Base-by-base conservation (phyloP, 495 filamentous ascomycete genomes). In the Tuber magnatum region DNA sequence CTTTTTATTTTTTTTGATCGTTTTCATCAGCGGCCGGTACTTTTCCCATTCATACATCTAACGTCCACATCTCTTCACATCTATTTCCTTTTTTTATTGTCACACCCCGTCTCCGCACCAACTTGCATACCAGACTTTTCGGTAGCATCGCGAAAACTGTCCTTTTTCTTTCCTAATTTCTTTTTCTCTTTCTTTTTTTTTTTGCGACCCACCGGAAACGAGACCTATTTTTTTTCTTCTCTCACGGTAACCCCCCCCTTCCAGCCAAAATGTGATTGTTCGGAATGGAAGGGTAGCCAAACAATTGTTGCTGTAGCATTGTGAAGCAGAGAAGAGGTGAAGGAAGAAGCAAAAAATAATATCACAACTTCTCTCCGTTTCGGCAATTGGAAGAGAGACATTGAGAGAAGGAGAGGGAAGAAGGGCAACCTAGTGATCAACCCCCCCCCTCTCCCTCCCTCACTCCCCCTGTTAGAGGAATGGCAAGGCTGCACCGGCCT, bases 341-440 rank as follows among this genome's bases (percentile, higher is more conserved):
- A 65, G 32, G 56, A 65, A 65, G 56, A 65, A 65, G 56, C 56
- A 65, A 65, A 65, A 65, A 65, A 65, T 65, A 65, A 65, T 65
- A 65, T 65, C 56, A 65, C 56, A 65, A 65, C 32, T 65, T 28
- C 14, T 35, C 56, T 18, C 56, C 56, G 28, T 65, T 65, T 65
- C 56, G 56, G 56, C 56, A 65, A 32, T 65, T 65, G 28, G 56
- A 35, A 65, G 28, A 18, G 56, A 65, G 56, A 35, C 56, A 14
- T 28, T 7, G 56, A 65, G 28, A 65, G 28, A 35, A 35, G 14
- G 28, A 65, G 56, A 35, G 35, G 12, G 56, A 65, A 35, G 56
- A 65, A 65, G 18, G 56, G 5, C 56, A 35, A 35, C 56, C 16
- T 6, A 65, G 28, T 35, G 56, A 65, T 35, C 56, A 35, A 35